A percentile compares a stretch with the other conserved stretches of the same genome.
phyloP scores from a whole-genome alignment of 176 grass and related monocot genomes.

The Avena atlantica region DNA sequence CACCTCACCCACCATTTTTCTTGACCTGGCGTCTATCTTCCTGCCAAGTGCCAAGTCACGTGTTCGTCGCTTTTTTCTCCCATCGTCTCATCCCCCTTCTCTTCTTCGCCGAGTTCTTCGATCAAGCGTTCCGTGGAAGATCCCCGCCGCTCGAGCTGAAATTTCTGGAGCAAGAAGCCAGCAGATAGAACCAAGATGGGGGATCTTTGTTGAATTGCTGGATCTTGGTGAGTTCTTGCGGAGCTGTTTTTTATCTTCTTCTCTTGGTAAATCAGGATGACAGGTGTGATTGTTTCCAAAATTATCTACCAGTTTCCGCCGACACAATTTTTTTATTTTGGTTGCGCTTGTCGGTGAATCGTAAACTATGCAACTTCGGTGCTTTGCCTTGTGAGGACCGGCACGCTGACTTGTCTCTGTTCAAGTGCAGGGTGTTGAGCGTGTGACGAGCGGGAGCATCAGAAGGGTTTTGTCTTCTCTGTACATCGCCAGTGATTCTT shows the following conservation, averaged over 20 bases:
- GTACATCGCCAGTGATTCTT: constrained; percentile 4
- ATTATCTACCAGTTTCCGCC: neutral
- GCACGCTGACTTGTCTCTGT: constrained; percentile 25
- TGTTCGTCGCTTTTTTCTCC: constrained; percentile 12
- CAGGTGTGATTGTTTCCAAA: neutral
- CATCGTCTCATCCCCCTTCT: constrained; percentile 13
- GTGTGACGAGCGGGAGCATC: neutral
- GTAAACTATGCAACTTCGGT: neutral
- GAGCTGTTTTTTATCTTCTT: neutral
- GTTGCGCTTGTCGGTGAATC: constrained; percentile 2
- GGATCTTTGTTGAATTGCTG: constrained; percentile 12
- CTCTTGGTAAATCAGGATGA: neutral
- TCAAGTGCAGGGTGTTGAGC: constrained; percentile 22
- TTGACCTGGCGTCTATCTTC: neutral
- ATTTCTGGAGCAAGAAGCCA: constrained; percentile 5
- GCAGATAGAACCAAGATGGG: neutral
- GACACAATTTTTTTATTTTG: neutral
- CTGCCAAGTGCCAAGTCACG: constrained; percentile 50
- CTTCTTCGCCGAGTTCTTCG: neutral
- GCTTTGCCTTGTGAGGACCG: constrained; percentile 40
- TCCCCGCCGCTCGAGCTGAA: neutral
- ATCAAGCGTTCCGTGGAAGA: neutral
- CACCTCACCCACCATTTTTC: neutral
- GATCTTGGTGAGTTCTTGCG: neutral
- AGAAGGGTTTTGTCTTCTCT: constrained; percentile 33